Evolutionary conservation across 495 filamentous ascomycete genomes (phyloP), one percentile per base, ranked within the genome.

Genomic region (Aspergillus ellipticus): DNA sequence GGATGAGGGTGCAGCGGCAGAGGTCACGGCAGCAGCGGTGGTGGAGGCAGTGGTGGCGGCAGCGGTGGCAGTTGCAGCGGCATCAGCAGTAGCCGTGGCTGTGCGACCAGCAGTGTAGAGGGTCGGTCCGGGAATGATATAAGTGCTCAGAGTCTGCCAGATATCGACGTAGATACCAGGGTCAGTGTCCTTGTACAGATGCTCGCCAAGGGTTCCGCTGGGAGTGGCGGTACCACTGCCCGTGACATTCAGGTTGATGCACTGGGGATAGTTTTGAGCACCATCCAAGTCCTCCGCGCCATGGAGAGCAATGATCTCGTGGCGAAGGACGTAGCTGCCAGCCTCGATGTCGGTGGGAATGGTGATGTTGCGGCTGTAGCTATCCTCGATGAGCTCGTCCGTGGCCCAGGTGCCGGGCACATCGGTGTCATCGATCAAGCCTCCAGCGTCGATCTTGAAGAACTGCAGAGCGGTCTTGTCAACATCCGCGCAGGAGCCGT

Each of bases 221-320:
- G 86, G 85, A 0, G 66, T 58, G 51, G 74, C 78, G 33, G 75
- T 78, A 9, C 86, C 89, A 17, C 71, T 65, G 42, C 89, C 86
- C 2, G 82, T 84, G 45, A 92, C 73, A 51, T 84, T 77, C 39
- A 91, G 69, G 71, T 89, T 91, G 67, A 90, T 75, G 72, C 89
- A 93, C 58, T 88, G 79, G 4, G 86, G 86, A 59, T 93, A 93
- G 60, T 82, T 82, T 77, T 93, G 88, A 0, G 89, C 84, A 28
- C 86, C 87, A 60, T 84, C 74, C 5, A 59, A 52, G 9, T 67
- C 55, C 10, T 67, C 75, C 4, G 82, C 86, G 6, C 77, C 71
- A 71, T 92, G 88, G 4, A 91, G 82, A 9, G 85, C 87, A 54
- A 91, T 87, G 56, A 90, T 83, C 68, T 92, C 89, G 66, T 90